Evolutionary conservation across 208 protist species (phyloP), one percentile per base, ranked within the genome.

Genomic region (Acanthamoeba sp.): DNA sequence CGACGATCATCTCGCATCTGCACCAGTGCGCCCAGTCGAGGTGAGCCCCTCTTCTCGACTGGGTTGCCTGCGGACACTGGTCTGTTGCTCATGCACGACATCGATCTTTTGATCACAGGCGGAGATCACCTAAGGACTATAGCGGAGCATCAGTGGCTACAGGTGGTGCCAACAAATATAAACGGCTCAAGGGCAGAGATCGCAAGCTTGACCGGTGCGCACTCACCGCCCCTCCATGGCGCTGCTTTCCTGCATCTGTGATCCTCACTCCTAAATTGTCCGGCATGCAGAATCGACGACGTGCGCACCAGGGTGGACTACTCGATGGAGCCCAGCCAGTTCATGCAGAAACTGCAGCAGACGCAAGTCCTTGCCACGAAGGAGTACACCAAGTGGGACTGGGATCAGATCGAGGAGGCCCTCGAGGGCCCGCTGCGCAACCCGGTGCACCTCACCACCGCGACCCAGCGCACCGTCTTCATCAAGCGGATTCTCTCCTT

Each of bases 401-500:
- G 95, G 95, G 95, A 96, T n/a, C 69, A 87, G 7, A 96, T 96
- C 32, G 80, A 89, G 42, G 95, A 96, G 45, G 1, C 94, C 0
- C 38, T 96, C 1, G 95, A 96, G 38, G 95, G 95, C 29, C 95
- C 95, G n/a, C 78, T 96, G 1, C 89, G 89, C 10, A 95, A 95
- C 29, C 52, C 69, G 32, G 38, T 40, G 34, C 92, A 95, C 64
- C 64, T 96, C 14, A 27, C 80, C 16, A 89, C 89, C 10, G 90
- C 78, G 5, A 59, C 94, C 22, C 29, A 48, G 34, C 80, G 80
- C 32, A 95, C 87, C 18, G 91, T 87, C 7, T 96, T 96, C 76
- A 95, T 96, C 16, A 96, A 96, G n/a, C 64, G 95, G n/a, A 82
- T 96, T 24, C 45, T 96, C 0, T 95, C 93, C 34, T 96, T 95